These are phyloP conservation scores for Stemphylium beticola DNA, from an alignment of 2,329 filamentous ascomycete genomes.

Conservation along the genomic window DNA sequence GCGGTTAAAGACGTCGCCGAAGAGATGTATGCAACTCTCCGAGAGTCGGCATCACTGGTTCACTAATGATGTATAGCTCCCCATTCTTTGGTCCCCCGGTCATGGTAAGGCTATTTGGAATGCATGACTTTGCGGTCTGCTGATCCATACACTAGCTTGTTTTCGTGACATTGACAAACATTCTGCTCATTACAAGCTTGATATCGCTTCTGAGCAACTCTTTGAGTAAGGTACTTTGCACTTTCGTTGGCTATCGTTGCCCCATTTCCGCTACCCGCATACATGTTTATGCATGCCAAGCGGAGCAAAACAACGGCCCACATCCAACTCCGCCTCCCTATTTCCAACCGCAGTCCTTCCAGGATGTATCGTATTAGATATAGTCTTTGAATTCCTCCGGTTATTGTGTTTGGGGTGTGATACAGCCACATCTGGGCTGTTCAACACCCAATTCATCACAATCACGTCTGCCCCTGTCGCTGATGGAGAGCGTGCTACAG, in stretches of 20 bases:
- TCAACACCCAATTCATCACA: slow-evolving; percentile 1
- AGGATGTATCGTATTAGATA: not conserved
- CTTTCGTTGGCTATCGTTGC: slow-evolving; percentile 27
- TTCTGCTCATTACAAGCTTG: slow-evolving; percentile 77
- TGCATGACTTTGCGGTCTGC: slow-evolving; percentile 26
- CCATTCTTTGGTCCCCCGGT: slow-evolving; percentile 59
- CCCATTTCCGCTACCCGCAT: slow-evolving; percentile 13
- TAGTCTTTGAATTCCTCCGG: slow-evolving; percentile 2
- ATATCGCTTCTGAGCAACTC: slow-evolving; percentile 81
- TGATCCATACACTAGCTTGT: slow-evolving; percentile 58
- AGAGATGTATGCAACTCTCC: slow-evolving; percentile 45
- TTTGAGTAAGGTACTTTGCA: slow-evolving; percentile 62
- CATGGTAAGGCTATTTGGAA: slow-evolving; percentile 51
- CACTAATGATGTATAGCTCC: slow-evolving; percentile 48
- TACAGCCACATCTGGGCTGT: slow-evolving; percentile 8
- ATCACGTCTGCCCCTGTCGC: not conserved
- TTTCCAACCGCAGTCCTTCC: slow-evolving; percentile 17
- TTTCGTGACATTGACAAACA: slow-evolving; percentile 78
- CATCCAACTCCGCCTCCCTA: slow-evolving; percentile 28
- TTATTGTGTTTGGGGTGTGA: slow-evolving; percentile 2
- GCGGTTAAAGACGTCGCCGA: slow-evolving; percentile 52
- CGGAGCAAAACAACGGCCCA: slow-evolving; percentile 17
- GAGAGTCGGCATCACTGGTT: not conserved
- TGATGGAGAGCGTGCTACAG: not conserved
- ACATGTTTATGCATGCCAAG: slow-evolving; percentile 27